A percentile compares a stretch with the other conserved stretches of the same genome.
These are phyloP conservation scores for Metschnikowia hibisci DNA, from an alignment of 805 yeast genomes.

Conservation along the genomic window DNA sequence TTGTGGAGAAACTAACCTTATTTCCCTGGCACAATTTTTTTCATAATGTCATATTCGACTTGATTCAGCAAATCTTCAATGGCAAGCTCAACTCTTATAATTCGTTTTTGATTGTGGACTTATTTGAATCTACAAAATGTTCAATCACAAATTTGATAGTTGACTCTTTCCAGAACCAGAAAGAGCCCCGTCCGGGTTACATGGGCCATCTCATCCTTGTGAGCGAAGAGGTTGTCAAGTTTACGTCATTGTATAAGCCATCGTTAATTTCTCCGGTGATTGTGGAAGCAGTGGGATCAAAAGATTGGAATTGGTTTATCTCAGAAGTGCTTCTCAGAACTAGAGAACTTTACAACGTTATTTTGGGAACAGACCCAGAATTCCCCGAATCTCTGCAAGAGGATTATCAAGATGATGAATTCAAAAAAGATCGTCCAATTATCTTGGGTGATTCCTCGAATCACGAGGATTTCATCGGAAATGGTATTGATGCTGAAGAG, in stretches of 20 bases:
- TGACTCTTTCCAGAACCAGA: constrained; percentile 47
- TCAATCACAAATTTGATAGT: constrained; percentile 32
- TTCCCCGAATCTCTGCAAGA: constrained; percentile 11
- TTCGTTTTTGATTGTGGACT: constrained; percentile 41
- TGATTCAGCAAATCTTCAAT: constrained; percentile 89
- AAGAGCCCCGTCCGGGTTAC: constrained; percentile 74
- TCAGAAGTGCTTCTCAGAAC: constrained; percentile 47
- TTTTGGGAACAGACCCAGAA: constrained; percentile 43
- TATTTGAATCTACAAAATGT: constrained; percentile 22
- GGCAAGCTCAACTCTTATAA: constrained; percentile 89
- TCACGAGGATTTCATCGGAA: constrained; percentile 31
- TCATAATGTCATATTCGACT: constrained; percentile 95
- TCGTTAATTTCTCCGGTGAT: constrained; percentile 58
- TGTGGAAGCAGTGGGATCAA: constrained; percentile 49
- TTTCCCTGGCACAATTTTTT: constrained; percentile 97
- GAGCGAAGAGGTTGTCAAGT: constrained; percentile 94
- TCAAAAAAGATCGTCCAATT: constrained; percentile 23
- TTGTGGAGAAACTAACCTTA: constrained; percentile 70
- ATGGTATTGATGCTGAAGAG: constrained; percentile 11
- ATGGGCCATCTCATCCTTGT: constrained; percentile 96
- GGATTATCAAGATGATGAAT: constrained; percentile 12
- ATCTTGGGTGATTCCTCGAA: constrained; percentile 35
- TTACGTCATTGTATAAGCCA: constrained; percentile 58
- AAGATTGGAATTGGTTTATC: constrained; percentile 48
- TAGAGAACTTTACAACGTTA: constrained; percentile 54